Conservation (phyloP, 1,284 basidiomycete species). For the Melampsora larici-populina region DNA sequence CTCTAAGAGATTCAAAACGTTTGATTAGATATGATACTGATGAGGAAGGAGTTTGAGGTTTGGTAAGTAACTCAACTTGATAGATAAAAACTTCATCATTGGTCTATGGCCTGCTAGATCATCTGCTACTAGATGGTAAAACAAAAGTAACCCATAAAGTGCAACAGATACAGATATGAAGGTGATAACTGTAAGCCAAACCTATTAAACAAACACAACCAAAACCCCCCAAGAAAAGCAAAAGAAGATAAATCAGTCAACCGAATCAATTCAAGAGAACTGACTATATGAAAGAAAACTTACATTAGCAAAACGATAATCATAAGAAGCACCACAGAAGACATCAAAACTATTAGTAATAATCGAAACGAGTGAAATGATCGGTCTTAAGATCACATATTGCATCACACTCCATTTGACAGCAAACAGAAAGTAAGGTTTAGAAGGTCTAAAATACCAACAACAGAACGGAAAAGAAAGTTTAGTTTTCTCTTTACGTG, state of each 20-base stretch:
- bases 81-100: conserved; percentile 69
- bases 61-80: conserved; percentile 68
- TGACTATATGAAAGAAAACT: conserved; percentile 24
- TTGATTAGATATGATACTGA: conserved; percentile 35
- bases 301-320: conserved; percentile 46
- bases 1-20: conserved; percentile 30
- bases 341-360: conserved; percentile 45
- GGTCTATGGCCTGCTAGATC: conserved; percentile 72
- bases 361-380: conserved; percentile 45
- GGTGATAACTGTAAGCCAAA: conserved; percentile 23
- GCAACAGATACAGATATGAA: conserved; percentile 53
- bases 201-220: not conserved
- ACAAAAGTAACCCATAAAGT: conserved; percentile 53
- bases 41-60: conserved; percentile 54
- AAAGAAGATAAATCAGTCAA: not conserved
- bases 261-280: not conserved
- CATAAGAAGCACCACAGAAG: conserved; percentile 44
- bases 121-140: conserved; percentile 73
- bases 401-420: conserved; percentile 48
- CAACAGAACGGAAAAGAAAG: conserved; percentile 68
- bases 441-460: conserved; percentile 45
- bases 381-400: conserved; percentile 45
- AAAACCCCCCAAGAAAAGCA: not conserved
- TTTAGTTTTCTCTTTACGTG: conserved; percentile 71
- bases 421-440: conserved; percentile 47